Evolutionary conservation across 768 basidiomycete species (phyloP).

Genomic region (Austroboletus festivus): DNA sequence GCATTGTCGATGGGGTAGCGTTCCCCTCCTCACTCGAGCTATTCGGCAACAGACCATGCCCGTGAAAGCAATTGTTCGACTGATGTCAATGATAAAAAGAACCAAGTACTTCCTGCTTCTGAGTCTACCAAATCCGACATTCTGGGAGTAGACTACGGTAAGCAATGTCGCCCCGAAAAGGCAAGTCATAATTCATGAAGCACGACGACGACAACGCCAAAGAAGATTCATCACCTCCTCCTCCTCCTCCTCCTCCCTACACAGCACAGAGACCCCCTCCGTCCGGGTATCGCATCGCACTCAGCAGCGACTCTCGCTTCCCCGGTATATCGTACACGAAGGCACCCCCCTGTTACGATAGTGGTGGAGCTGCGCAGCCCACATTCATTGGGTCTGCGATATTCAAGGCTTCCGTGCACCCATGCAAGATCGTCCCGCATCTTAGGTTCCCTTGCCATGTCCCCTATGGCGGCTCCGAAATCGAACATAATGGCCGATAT

Average conservation of each 20-base stretch:
- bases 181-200: not conserved
- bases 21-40: too few relatives aligned
- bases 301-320: constrained; percentile 38
- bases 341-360: constrained; percentile 52
- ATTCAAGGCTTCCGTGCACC: constrained; percentile 65
- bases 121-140: too few relatives aligned
- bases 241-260: constrained; percentile 11
- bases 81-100: too few relatives aligned
- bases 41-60: too few relatives aligned
- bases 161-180: too few relatives aligned
- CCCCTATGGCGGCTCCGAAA: constrained; percentile 61
- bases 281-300: constrained; percentile 65
- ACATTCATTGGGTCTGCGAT: constrained; percentile 75
- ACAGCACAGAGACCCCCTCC: constrained; percentile 50
- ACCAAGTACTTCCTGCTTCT: too few relatives aligned
- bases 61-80: too few relatives aligned
- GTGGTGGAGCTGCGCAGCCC: constrained; percentile 48
- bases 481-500: constrained; percentile 60
- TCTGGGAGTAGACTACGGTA: too few relatives aligned
- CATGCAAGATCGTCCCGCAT: constrained; percentile 73
- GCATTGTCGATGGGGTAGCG: too few relatives aligned
- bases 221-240: constrained; percentile 12
- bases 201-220: not conserved
- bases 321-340: constrained; percentile 43
- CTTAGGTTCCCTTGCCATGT: constrained; percentile 54